Percentiles rank a stretch among this genome's conserved stretches.
Conservation (phyloP, 257 asterid species). For the Solanum chilense region DNA sequence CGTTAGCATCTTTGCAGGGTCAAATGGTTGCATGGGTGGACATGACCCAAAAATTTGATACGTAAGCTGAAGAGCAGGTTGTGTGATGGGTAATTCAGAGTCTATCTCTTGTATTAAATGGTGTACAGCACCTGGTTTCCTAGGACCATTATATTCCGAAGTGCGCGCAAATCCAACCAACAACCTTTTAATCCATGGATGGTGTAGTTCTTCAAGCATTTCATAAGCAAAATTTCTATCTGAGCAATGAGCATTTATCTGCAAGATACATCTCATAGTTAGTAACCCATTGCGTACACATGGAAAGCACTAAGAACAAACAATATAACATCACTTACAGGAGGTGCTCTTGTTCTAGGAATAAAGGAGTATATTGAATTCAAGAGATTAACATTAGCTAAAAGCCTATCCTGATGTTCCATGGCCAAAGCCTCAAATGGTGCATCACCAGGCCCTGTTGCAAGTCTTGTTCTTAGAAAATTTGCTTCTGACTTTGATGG, state of each 20-base stretch:
- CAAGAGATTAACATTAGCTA: conserved; percentile 56
- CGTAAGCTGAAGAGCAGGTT: conserved; percentile 91
- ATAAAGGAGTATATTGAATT: conserved; percentile 84
- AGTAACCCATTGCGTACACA: background rate
- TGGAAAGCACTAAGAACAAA: background rate
- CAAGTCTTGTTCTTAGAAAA: conserved; percentile 38
- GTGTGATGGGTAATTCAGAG: conserved; percentile 62
- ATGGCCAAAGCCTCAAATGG: conserved; percentile 80
- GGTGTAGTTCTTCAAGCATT: conserved; percentile 76
- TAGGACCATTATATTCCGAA: conserved; percentile 86
- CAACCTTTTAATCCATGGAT: conserved; percentile 93
- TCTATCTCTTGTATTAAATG: conserved; percentile 88
- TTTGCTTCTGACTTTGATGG: conserved; percentile 50
- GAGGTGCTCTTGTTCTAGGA: conserved; percentile 92
- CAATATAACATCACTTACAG: conserved; percentile 39
- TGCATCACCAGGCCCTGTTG: conserved; percentile 63
- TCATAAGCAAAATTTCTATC: conserved; percentile 82
- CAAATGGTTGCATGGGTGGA: conserved; percentile 99
- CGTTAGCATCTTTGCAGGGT: conserved; percentile 97
- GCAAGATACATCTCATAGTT: conserved; percentile 2
- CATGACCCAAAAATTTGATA: conserved; percentile 85
- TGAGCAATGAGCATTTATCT: conserved; percentile 76
- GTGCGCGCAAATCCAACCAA: conserved; percentile 92
- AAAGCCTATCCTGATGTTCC: conserved; percentile 68
- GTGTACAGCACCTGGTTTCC: conserved; percentile 55